Evolutionary conservation across 768 basidiomycete genomes (phyloP).

Genomic region (Lactarius vividus): DNA sequence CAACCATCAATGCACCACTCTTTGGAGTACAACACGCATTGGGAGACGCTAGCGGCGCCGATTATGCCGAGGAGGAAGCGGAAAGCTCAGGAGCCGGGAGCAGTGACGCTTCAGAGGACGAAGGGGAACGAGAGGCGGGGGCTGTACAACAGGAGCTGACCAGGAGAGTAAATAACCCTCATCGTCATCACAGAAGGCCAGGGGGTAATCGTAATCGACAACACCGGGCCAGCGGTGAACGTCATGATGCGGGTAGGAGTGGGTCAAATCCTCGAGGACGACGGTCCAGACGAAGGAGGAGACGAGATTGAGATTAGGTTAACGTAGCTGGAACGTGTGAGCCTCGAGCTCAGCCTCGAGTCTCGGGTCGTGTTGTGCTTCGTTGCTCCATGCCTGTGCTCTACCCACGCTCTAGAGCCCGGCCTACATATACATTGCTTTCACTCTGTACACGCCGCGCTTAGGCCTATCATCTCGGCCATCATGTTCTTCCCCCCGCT

Average conservation of each 20-base stretch:
- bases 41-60: neutral
- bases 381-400: constrained; percentile 1
- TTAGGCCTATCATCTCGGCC: neutral
- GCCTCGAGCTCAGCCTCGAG: constrained; percentile 3
- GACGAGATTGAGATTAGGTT: constrained; percentile 10
- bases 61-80: constrained; percentile 10
- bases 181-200: constrained; percentile 4
- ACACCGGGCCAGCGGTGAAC: neutral
- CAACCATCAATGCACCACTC: neutral
- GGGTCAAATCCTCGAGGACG: constrained; percentile 9
- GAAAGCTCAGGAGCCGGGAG: constrained; percentile 5
- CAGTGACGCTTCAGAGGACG: neutral
- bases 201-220: constrained; percentile 1
- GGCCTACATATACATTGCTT: neutral
- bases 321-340: constrained; percentile 1
- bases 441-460: neutral
- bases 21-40: neutral
- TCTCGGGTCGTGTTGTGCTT: neutral
- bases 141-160: neutral
- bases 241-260: constrained; percentile 5
- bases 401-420: neutral
- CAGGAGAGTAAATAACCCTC: constrained; percentile 1
- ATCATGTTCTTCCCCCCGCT: constrained; percentile 27
- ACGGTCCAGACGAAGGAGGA: constrained; percentile 20
- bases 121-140: constrained; percentile 8